Evolutionary conservation across 371 early-diverging fungal species (phyloP), one percentile per base, ranked within the genome.

Genomic region (Rhizopus arrhizus): DNA sequence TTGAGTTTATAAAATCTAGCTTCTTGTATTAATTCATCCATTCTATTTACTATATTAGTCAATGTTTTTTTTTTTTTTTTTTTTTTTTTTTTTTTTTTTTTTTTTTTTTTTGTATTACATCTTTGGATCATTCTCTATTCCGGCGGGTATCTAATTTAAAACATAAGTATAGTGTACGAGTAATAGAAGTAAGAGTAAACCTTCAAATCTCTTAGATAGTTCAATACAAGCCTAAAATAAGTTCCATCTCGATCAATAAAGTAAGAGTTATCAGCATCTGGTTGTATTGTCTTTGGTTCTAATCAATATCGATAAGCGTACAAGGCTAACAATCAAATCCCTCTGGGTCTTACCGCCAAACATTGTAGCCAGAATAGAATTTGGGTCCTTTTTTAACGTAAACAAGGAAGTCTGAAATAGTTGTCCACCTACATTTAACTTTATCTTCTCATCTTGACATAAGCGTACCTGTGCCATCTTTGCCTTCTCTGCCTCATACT

Each of bases 191-290:
- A 33, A n/a, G 36, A 35, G 13, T 40, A 50, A 64, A 78, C 78
- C 50, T 64, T 60, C 11, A 70, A 34, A 61, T 78, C 79, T 36
- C 79, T 64, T 13, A 78, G 47, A 51, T 74, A 78, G 48, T 78
- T 78, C 28, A 78, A 53, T 4, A 78, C 67, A 4, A 75, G 49
- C 31, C 76, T 56, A 47, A 78, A 78, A 38, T 74, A 67, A 5
- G 75, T 75, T n/a, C 68, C 56, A 56, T 78, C 79, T 32, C 79
- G 67, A 58, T 78, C 79, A 42, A 78, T 72, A 49, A 78, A 78
- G 34, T 72, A 78, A 5, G 79, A 73, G 33, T 75, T 69, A 40
- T 77, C 74, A 3, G 69, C 68, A 54, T 77, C 77, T 9, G 69
- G 67, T 46, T 16, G 42, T 36, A 34, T 50, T 33, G 12, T 59